Percentiles rank a stretch among this genome's conserved stretches.
Conservation (phyloP, 176 grass and related monocot genomes). For the Cocos nucifera region DNA sequence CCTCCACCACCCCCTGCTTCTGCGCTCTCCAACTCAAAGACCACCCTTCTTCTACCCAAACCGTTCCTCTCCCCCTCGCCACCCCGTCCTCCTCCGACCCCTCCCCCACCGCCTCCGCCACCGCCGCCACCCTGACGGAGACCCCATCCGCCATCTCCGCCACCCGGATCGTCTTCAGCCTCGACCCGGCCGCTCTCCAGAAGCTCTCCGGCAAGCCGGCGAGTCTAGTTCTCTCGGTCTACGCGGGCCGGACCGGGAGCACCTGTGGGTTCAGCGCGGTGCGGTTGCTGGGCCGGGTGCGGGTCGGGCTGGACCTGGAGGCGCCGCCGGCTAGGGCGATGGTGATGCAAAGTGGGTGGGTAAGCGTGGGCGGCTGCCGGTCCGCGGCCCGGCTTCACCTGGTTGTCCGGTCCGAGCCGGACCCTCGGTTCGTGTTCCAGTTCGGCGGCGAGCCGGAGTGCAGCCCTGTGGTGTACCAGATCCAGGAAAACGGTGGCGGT, state of each 20-base stretch:
- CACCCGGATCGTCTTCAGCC: constrained; percentile 46
- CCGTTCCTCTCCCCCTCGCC: constrained; percentile 47
- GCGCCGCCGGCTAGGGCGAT: constrained; percentile 29
- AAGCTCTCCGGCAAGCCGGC: constrained; percentile 34
- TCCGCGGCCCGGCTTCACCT: constrained; percentile 40
- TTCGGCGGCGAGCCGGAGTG: constrained; percentile 87
- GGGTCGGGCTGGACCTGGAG: constrained; percentile 40
- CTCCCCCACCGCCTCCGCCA: neutral
- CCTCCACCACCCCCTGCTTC: constrained; percentile 69
- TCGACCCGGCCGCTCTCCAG: constrained; percentile 56
- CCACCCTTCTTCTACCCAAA: constrained; percentile 30
- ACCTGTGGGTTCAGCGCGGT: constrained; percentile 38
- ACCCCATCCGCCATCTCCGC: neutral
- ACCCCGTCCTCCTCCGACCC: too few species aligned
- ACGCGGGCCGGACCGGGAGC: constrained; percentile 46
- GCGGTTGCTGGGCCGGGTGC: constrained; percentile 50
- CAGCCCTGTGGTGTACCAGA: constrained; percentile 83
- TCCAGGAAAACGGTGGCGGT: constrained; percentile 32
- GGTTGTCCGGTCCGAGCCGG: constrained; percentile 73
- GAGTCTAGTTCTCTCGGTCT: constrained; percentile 55
- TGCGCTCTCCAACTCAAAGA: constrained; percentile 60
- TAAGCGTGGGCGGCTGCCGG: constrained; percentile 35
- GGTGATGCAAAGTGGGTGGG: constrained; percentile 62
- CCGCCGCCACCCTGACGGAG: too few species aligned
- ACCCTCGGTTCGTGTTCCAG: constrained; percentile 93